Evolutionary conservation across 345 rosid genomes (phyloP), one percentile per base, ranked within the genome.

Genomic region (Eucalyptus microcorys): DNA sequence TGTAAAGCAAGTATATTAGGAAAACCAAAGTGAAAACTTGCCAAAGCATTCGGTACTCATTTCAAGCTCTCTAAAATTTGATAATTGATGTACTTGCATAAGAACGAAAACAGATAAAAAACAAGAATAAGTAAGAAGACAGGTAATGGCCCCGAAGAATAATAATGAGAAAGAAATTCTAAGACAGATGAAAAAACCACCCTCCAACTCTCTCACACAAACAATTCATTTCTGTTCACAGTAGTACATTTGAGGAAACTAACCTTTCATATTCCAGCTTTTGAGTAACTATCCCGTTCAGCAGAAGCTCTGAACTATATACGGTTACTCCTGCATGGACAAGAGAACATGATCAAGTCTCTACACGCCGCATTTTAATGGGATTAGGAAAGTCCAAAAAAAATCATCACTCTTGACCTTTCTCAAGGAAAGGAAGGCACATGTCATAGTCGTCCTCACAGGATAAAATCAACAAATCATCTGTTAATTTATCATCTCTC

Each of bases 231-330:
- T 76, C 40, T 21, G 84, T 40, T 76, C 5, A 40, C 5, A 22
- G 30, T 21, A 22, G 16, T 40, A 76, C 15, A 5, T 76, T 76
- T 7, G 71, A 26, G 16, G 9, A 52, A 47, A 85, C 94, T n/a
- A 43, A 97, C 99, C 99, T 95, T 92, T 94, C 99, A 87, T 93
- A 94, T 88, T 97, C 99, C 81, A 97, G 93, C 91, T 91, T 96
- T 93, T 96, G 98, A 84, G 95, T 94, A 71, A 97, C 97, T 88
- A 97, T 96, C 80, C 99, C 99, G 90, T 94, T 96, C 88, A 97
- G 91, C 42, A 97, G 90, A 87, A 97, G 93, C 95, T 97, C 99
- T 55, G 98, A 95, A 90, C 98, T 95, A 90, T 96, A 96, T 40
- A 96, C 96, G 34, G 95, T 92, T 27, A 93, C 92, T 71, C 99